These are phyloP conservation scores for Lachancea sp. DNA, from an alignment of 805 yeast species.

Conservation along the genomic window DNA sequence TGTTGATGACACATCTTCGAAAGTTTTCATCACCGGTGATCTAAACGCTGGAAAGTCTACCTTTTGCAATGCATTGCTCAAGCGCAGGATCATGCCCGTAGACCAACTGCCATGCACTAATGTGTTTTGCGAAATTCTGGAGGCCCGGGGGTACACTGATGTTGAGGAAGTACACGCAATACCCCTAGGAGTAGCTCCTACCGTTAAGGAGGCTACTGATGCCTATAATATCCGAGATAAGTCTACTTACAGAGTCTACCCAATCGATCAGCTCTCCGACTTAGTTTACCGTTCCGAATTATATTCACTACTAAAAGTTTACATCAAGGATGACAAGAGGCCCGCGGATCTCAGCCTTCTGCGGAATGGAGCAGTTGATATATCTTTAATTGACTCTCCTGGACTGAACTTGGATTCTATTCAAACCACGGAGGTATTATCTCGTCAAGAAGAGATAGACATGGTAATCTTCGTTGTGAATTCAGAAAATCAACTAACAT, in stretches of 20 bases:
- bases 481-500: slow-evolving; percentile 92
- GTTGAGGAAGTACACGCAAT: slow-evolving; percentile 93
- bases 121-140: slow-evolving; percentile 91
- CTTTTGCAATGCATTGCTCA: slow-evolving; percentile 82
- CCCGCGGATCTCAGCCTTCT: slow-evolving; percentile 67
- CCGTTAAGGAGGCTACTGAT: slow-evolving; percentile 24
- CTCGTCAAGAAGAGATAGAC: slow-evolving; percentile 96
- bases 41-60: slow-evolving; percentile 94
- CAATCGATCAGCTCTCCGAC: slow-evolving; percentile 52
- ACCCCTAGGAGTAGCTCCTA: slow-evolving; percentile 40
- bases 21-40: slow-evolving; percentile 95
- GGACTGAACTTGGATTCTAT: slow-evolving; percentile 90
- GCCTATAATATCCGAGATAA: slow-evolving; percentile 44
- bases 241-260: slow-evolving; percentile 53
- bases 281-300: slow-evolving; percentile 69
- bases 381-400: slow-evolving; percentile 92
- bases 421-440: slow-evolving; percentile 90
- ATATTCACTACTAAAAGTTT: slow-evolving; percentile 70
- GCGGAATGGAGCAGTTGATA: slow-evolving; percentile 86
- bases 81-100: slow-evolving; percentile 76
- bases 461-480: slow-evolving; percentile 92
- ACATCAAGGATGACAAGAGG: slow-evolving; percentile 58
- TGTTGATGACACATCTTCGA: slow-evolving; percentile 85
- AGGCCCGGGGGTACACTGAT: slow-evolving; percentile 66
- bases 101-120: slow-evolving; percentile 98